Percentiles rank a stretch among this genome's conserved stretches.
phyloP scores from a whole-genome alignment of 148 eudicot genomes.

The Spergularia bocconei region DNA sequence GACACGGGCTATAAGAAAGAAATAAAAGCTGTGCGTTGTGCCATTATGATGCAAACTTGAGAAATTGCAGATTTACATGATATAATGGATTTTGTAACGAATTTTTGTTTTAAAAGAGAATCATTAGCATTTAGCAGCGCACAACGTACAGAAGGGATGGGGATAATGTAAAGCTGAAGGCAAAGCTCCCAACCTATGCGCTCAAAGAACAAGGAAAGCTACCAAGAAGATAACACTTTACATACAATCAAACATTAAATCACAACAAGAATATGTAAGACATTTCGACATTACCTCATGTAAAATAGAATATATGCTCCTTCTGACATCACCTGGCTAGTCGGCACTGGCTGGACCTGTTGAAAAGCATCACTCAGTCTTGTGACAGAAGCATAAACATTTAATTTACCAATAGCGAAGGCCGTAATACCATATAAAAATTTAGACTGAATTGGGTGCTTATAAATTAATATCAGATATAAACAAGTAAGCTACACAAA shows the following conservation, averaged over 20 bases:
- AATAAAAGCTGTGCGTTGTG: background rate
- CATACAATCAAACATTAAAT: background rate
- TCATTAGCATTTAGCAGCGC: too few species aligned
- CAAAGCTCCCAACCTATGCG: background rate
- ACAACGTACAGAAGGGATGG: too few species aligned
- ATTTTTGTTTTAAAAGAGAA: too few species aligned
- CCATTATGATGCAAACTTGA: background rate
- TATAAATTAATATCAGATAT: background rate
- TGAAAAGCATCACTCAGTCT: constrained; percentile 10
- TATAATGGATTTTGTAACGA: too few species aligned
- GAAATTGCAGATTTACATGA: background rate
- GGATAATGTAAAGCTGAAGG: background rate
- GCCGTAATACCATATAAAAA: background rate
- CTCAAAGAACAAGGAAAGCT: background rate
- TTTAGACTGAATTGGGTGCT: too few species aligned
- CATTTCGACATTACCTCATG: constrained; percentile 61
- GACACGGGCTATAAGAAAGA: background rate
- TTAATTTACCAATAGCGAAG: background rate
- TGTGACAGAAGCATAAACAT: background rate
- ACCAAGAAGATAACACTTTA: background rate
- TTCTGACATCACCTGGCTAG: constrained; percentile 89
- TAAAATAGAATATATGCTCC: constrained; percentile 94
- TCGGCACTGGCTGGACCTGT: constrained; percentile 75
- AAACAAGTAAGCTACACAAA: background rate
- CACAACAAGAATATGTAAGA: background rate